These are phyloP conservation scores for Platanthera zijinensis DNA, from an alignment of 106 monocot genomes.

Conservation along the genomic window DNA sequence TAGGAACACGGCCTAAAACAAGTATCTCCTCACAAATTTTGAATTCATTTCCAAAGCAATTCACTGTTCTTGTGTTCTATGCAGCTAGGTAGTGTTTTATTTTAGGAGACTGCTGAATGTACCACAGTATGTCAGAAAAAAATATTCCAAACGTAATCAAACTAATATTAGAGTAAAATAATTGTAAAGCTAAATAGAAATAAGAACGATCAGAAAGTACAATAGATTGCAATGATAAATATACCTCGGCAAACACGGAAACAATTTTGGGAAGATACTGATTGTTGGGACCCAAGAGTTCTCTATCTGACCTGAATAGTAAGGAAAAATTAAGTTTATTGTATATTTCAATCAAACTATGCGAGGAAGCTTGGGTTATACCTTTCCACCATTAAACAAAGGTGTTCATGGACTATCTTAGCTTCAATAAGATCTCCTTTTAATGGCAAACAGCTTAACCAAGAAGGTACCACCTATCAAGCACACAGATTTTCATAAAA, in stretches of 20 bases:
- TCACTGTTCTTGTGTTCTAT: no score
- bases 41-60: no score
- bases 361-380: conserved; percentile 8
- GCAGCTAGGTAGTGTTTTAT: no score
- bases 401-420: conserved; percentile 89
- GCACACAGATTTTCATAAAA: background rate
- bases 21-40: no score
- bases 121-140: background rate
- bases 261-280: conserved; percentile 86
- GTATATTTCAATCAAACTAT: background rate
- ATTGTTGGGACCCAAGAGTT: conserved; percentile 84
- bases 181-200: background rate
- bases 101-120: background rate
- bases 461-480: conserved; percentile 77
- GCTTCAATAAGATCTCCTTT: conserved; percentile 88
- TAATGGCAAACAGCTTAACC: conserved; percentile 86
- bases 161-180: background rate
- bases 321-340: background rate
- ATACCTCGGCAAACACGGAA: conserved; percentile 88
- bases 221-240: background rate
- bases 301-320: conserved; percentile 60
- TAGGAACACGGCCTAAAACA: no score
- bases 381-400: conserved; percentile 93
- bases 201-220: no score
- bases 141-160: background rate